phyloP scores from a whole-genome alignment of 2,329 filamentous ascomycete genomes.

The Epichloe amarillans region DNA sequence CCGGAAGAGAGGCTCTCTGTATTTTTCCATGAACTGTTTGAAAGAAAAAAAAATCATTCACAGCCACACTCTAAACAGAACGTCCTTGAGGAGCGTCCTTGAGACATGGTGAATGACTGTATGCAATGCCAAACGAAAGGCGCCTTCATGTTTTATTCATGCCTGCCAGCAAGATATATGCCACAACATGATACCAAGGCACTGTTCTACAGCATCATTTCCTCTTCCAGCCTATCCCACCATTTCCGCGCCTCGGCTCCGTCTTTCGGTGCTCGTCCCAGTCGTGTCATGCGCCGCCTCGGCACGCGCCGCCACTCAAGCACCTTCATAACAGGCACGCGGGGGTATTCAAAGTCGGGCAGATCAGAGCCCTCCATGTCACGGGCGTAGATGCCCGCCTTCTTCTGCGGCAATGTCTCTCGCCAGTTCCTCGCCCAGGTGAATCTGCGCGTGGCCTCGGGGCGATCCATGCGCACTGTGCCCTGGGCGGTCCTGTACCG shows the following conservation, averaged over 20 bases:
- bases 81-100: no score
- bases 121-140: no score
- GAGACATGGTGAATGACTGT: no score
- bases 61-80: neutral
- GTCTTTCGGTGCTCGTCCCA: constrained; percentile 11
- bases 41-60: neutral
- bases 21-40: neutral
- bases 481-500: constrained; percentile 22
- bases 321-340: constrained; percentile 10
- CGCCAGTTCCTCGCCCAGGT: constrained; percentile 11
- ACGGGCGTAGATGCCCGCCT: constrained; percentile 8
- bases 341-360: constrained; percentile 14
- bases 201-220: constrained; percentile 16
- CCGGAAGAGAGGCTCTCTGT: neutral
- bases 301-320: constrained; percentile 14
- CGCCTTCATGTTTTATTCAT: no score
- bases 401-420: constrained; percentile 15
- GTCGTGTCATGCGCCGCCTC: constrained; percentile 7
- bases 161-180: neutral
- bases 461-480: constrained; percentile 13
- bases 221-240: constrained; percentile 18
- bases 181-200: neutral
- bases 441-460: constrained; percentile 11
- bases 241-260: constrained; percentile 11
- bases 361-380: constrained; percentile 7